Percentiles rank a stretch among this genome's conserved stretches.
Evolutionary conservation across 2,329 filamentous ascomycete genomes (phyloP).

Genomic region (Trichoderma cornu-damae): DNA sequence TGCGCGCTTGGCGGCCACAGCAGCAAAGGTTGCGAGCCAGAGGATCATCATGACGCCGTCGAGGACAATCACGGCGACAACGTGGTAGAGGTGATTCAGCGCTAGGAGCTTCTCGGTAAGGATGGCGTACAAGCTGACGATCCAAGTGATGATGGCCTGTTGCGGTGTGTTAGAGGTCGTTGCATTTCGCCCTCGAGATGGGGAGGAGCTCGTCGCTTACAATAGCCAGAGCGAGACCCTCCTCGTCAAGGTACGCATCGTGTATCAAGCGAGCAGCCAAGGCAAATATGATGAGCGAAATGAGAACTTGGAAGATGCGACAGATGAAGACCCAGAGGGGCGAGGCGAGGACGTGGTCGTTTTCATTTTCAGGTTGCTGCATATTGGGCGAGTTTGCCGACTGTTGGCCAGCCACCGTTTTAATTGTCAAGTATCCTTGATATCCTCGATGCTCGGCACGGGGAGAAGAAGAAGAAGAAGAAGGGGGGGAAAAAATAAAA

Average conservation of each 20-base stretch:
- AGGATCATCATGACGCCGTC: constrained; percentile 42
- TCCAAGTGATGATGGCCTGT: constrained; percentile 44
- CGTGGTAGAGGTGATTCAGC: constrained; percentile 38
- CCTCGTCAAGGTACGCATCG: constrained; percentile 35
- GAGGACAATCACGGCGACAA: constrained; percentile 41
- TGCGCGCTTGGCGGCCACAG: constrained; percentile 38
- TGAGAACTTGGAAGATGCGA: constrained; percentile 38
- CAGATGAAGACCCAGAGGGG: constrained; percentile 41
- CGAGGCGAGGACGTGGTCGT: constrained; percentile 35
- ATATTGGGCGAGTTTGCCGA: constrained; percentile 12
- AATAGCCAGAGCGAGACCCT: constrained; percentile 39
- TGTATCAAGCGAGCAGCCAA: constrained; percentile 40
- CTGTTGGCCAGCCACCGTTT: neutral
- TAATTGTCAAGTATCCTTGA: neutral
- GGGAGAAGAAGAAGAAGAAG: too few species aligned
- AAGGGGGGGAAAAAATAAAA: too few species aligned
- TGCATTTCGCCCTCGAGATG: constrained; percentile 12
- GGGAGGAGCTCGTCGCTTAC: constrained; percentile 29
- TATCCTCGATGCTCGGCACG: neutral
- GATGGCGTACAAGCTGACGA: constrained; percentile 39
- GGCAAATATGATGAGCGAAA: constrained; percentile 42
- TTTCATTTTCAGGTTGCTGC: constrained; percentile 20
- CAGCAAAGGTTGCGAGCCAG: constrained; percentile 43
- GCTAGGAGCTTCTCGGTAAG: constrained; percentile 37
- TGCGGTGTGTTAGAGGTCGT: neutral